Percentiles rank a stretch among this genome's conserved stretches.
These are phyloP conservation scores for Macroventuria anomochaeta DNA, from an alignment of 2,329 filamentous ascomycete genomes.

Conservation along the genomic window DNA sequence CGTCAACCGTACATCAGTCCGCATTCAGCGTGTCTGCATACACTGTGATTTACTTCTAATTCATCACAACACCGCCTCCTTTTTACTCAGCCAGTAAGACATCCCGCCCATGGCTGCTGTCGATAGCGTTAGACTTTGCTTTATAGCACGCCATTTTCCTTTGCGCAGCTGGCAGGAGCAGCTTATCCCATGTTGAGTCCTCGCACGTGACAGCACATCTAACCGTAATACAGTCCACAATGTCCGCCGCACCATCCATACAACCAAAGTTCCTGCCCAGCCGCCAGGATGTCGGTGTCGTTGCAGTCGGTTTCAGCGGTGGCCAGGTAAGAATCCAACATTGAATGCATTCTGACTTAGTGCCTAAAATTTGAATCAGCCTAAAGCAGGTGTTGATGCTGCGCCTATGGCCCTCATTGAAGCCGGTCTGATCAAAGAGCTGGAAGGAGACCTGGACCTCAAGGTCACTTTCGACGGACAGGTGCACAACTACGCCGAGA, in stretches of 20 bases:
- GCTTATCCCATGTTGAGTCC: slow-evolving; percentile 1
- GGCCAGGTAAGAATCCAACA: slow-evolving; percentile 75
- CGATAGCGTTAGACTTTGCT: background rate
- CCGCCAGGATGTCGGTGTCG: slow-evolving; percentile 82
- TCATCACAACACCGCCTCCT: background rate
- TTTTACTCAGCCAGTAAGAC: background rate
- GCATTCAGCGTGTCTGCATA: slow-evolving; percentile 9
- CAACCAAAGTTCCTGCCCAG: slow-evolving; percentile 78
- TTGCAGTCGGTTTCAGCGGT: slow-evolving; percentile 94
- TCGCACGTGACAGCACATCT: slow-evolving; percentile 6
- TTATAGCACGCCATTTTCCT: background rate
- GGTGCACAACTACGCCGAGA: slow-evolving; percentile 81
- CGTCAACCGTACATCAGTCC: slow-evolving; percentile 9
- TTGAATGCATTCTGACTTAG: background rate
- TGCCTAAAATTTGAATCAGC: slow-evolving; percentile 58
- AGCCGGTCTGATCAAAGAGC: slow-evolving; percentile 81
- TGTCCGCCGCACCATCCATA: slow-evolving; percentile 65
- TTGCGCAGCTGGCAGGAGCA: background rate
- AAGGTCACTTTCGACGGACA: slow-evolving; percentile 81
- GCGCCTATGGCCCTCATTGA: slow-evolving; percentile 89
- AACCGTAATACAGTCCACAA: slow-evolving; percentile 30
- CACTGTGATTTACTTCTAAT: background rate
- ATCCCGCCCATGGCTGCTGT: background rate
- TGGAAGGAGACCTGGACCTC: slow-evolving; percentile 86
- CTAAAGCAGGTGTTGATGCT: slow-evolving; percentile 89